Evolutionary conservation across 192 early-diverging fungal species (phyloP).

Genomic region (Backusella mclennaniae): DNA sequence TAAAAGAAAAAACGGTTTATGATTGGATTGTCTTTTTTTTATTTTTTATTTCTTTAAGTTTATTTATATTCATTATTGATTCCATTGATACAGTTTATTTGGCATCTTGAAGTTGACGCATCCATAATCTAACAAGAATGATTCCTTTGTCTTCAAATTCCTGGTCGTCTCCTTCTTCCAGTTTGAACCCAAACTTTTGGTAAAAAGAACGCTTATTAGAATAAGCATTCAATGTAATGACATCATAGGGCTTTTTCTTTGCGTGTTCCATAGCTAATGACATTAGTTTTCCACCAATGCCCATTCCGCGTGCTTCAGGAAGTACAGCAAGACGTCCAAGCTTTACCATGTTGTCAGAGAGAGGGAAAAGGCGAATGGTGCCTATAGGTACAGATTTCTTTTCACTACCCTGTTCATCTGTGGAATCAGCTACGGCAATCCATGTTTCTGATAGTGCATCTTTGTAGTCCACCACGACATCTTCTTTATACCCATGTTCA

Average conservation of each 20-base stretch:
- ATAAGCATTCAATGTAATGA: slow-evolving; percentile 17
- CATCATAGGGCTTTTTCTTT: not conserved
- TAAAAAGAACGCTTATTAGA: slow-evolving; percentile 22
- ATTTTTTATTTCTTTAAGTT: no score
- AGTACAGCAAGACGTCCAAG: slow-evolving; percentile 26
- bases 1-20: no score
- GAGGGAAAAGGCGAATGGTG: slow-evolving; percentile 17
- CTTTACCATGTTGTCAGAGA: slow-evolving; percentile 20
- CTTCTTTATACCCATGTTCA: not conserved
- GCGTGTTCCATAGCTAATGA: slow-evolving; percentile 4
- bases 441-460: not conserved
- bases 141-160: slow-evolving; percentile 30
- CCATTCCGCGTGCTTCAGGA: slow-evolving; percentile 20
- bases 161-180: slow-evolving; percentile 22
- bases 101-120: not conserved
- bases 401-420: not conserved
- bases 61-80: not conserved
- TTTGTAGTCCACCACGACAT: not conserved
- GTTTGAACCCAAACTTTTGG: slow-evolving; percentile 19
- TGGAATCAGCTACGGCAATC: not conserved
- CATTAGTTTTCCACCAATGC: slow-evolving; percentile 18
- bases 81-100: not conserved
- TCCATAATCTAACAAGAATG: slow-evolving; percentile 22
- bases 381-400: slow-evolving; percentile 16
- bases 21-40: no score